phyloP scores from a whole-genome alignment of 2,329 filamentous ascomycete genomes.

The Westerdykella aurantiaca region DNA sequence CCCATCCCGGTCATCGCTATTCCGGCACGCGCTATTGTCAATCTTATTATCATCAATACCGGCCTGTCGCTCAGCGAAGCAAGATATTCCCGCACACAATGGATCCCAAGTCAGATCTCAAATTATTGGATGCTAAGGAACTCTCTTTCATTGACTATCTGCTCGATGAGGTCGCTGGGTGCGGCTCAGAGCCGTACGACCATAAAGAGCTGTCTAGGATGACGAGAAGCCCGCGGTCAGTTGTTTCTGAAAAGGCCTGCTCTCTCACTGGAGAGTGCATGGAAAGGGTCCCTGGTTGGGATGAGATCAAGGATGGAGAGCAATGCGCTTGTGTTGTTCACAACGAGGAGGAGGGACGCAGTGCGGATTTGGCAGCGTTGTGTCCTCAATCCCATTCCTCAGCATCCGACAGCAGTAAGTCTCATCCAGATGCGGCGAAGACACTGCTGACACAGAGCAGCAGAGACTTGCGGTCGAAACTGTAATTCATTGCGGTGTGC shows the following conservation, averaged over 20 bases:
- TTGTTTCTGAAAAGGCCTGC: background rate
- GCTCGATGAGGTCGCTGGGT: slow-evolving; percentile 22
- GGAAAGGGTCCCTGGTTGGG: too few relatives aligned
- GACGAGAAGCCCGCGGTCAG: background rate
- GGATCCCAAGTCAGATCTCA: too few relatives aligned
- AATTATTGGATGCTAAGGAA: too few relatives aligned
- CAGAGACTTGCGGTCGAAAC: background rate
- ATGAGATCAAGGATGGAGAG: too few relatives aligned
- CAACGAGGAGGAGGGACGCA: background rate
- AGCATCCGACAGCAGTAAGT: too few relatives aligned
- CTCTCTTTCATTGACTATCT: slow-evolving; percentile 20
- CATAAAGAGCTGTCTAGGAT: background rate
- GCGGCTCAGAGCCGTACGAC: background rate
- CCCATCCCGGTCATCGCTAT: slow-evolving; percentile 7
- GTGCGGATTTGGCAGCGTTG: background rate
- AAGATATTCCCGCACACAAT: slow-evolving; percentile 7
- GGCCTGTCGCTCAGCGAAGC: slow-evolving; percentile 6
- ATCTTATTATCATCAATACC: slow-evolving; percentile 18
- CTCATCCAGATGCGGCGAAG: too few relatives aligned
- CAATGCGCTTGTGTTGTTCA: too few relatives aligned
- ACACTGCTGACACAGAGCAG: too few relatives aligned
- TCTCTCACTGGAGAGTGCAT: background rate
- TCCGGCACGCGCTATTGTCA: slow-evolving; percentile 6
- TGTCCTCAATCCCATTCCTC: too few relatives aligned
- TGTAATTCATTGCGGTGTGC: background rate